Evolutionary conservation across 1,284 basidiomycete genomes (phyloP).

Genomic region (Peniophora sp.): DNA sequence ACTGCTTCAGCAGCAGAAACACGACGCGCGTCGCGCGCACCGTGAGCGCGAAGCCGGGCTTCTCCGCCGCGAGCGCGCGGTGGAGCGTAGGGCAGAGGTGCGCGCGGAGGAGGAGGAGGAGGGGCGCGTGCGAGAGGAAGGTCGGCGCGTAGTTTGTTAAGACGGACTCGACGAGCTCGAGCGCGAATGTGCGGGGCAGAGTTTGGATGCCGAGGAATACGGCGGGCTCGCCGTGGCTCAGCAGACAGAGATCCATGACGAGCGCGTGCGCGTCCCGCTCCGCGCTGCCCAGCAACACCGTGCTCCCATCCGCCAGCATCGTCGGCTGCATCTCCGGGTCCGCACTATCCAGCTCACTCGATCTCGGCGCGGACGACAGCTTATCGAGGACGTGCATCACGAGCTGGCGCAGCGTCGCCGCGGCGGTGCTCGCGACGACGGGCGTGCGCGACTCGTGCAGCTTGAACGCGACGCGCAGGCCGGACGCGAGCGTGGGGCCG

Average conservation of each 20-base stretch:
- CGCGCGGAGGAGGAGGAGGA: slow-evolving; percentile 78
- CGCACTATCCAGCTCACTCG: slow-evolving; percentile 64
- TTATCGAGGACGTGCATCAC: slow-evolving; percentile 99
- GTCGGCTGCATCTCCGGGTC: slow-evolving; percentile 36
- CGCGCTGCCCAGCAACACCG: slow-evolving; percentile 63
- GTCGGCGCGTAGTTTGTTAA: slow-evolving; percentile 75
- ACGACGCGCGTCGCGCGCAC: slow-evolving; percentile 89
- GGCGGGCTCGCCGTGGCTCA: slow-evolving; percentile 80
- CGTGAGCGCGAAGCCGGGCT: slow-evolving; percentile 80
- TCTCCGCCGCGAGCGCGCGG: slow-evolving; percentile 69
- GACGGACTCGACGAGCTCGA: slow-evolving; percentile 95
- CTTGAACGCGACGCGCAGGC: slow-evolving; percentile 65
- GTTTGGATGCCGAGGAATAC: slow-evolving; percentile 79
- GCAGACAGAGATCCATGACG: slow-evolving; percentile 84
- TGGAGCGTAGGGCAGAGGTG: slow-evolving; percentile 89
- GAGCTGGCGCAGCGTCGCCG: slow-evolving; percentile 90
- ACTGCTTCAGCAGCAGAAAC: slow-evolving; percentile 89
- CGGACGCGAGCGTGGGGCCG: slow-evolving; percentile 72
- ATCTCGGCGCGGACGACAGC: slow-evolving; percentile 38
- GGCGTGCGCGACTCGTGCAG: slow-evolving; percentile 92
- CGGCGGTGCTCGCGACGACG: slow-evolving; percentile 95
- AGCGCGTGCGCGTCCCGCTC: slow-evolving; percentile 83
- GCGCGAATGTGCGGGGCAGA: slow-evolving; percentile 87
- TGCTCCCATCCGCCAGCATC: slow-evolving; percentile 55
- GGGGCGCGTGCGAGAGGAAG: slow-evolving; percentile 60